phyloP scores from a whole-genome alignment of 1,284 basidiomycete genomes.

The Ganoderma lucidum region DNA sequence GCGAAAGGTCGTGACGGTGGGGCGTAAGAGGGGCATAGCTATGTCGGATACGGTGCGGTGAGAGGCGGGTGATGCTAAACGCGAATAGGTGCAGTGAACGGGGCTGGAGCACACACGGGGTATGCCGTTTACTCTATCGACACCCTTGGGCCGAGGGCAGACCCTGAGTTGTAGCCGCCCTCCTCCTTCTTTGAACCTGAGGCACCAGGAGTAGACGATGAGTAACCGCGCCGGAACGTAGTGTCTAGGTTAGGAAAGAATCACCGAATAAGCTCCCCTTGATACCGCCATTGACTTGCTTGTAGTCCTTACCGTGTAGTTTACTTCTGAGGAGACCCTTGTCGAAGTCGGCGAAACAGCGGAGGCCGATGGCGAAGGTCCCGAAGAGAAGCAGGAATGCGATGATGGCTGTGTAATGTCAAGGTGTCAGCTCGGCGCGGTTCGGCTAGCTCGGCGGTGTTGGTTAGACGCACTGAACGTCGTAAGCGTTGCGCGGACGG shows the following conservation, averaged over 20 bases:
- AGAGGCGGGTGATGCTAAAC: not conserved
- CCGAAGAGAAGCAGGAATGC: constrained; percentile 76
- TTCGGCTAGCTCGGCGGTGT: not conserved
- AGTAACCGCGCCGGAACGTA: constrained; percentile 56
- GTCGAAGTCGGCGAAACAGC: constrained; percentile 83
- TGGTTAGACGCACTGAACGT: constrained; percentile 71
- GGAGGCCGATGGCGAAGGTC: constrained; percentile 77
- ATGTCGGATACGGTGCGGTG: not conserved
- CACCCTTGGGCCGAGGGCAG: constrained; percentile 51
- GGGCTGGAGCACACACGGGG: not conserved
- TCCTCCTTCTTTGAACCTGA: constrained; percentile 56
- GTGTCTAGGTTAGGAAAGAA: constrained; percentile 50
- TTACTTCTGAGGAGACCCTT: constrained; percentile 76
- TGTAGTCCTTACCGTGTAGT: constrained; percentile 70
- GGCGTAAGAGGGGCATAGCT: constrained; percentile 10
- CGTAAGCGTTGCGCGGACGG: constrained; percentile 79
- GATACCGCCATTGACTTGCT: constrained; percentile 40
- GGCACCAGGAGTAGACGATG: constrained; percentile 45
- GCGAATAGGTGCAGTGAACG: not conserved
- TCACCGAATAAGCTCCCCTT: constrained; percentile 41
- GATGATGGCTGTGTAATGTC: constrained; percentile 60
- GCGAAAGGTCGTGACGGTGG: constrained; percentile 3
- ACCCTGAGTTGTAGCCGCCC: constrained; percentile 42
- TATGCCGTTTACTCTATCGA: constrained; percentile 54
- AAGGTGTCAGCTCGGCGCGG: not conserved